Evolutionary conservation across 768 basidiomycete genomes (phyloP).

Genomic region (Leccinum subgranulosum): DNA sequence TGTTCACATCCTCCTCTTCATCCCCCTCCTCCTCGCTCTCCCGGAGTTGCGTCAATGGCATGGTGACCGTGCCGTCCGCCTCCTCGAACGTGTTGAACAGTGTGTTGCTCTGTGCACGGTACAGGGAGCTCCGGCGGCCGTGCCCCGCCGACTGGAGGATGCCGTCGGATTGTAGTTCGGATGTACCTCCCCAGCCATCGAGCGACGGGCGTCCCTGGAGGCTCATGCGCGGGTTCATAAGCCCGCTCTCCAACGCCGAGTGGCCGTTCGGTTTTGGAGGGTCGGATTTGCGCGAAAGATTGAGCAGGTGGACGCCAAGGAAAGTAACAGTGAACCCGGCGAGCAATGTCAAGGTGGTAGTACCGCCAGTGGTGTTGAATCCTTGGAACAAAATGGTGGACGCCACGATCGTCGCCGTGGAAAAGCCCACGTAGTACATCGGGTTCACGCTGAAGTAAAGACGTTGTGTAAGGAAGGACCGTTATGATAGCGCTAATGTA

Average conservation of each 20-base stretch:
- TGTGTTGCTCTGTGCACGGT: slow-evolving; percentile 60
- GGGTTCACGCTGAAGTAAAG: slow-evolving; percentile 81
- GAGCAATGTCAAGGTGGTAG: slow-evolving; percentile 83
- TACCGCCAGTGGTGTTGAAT: slow-evolving; percentile 82
- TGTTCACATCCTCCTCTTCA: slow-evolving; percentile 26
- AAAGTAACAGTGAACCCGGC: slow-evolving; percentile 92
- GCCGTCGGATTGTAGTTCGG: slow-evolving; percentile 30
- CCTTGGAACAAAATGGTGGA: slow-evolving; percentile 97
- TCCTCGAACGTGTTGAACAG: slow-evolving; percentile 79
- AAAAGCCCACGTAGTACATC: slow-evolving; percentile 97
- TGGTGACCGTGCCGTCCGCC: slow-evolving; percentile 15
- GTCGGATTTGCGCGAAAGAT: slow-evolving; percentile 65
- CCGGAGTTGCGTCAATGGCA: slow-evolving; percentile 59
- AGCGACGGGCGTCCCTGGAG: slow-evolving; percentile 78
- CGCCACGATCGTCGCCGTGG: slow-evolving; percentile 87
- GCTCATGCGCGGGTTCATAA: slow-evolving; percentile 77
- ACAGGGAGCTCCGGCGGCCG: slow-evolving; percentile 62
- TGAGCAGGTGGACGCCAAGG: slow-evolving; percentile 94
- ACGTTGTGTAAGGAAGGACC: neutral
- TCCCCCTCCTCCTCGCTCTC: slow-evolving; percentile 68
- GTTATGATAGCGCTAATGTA: neutral
- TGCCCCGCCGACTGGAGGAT: slow-evolving; percentile 40
- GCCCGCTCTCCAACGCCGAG: slow-evolving; percentile 57
- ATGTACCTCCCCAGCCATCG: slow-evolving; percentile 63
- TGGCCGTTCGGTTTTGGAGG: slow-evolving; percentile 43